phyloP scores from a whole-genome alignment of 1,284 basidiomycete genomes.

The Rhodotorula sp. region DNA sequence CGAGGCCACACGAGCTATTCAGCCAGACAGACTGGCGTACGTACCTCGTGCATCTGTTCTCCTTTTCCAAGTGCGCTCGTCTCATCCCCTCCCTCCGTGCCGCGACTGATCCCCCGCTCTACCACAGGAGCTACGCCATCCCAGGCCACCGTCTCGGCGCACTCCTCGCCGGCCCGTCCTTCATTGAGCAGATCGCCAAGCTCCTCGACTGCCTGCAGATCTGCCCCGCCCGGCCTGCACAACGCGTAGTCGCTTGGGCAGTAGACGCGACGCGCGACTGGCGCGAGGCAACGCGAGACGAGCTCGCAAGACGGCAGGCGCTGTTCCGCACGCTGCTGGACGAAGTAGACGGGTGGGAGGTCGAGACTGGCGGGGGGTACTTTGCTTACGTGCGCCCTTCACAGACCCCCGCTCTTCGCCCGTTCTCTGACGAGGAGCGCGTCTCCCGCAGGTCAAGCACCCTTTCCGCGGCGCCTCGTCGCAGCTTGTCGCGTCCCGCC shows the following conservation, averaged over 20 bases:
- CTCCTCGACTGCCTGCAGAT: conserved; percentile 76
- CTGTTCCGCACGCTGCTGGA: conserved; percentile 57
- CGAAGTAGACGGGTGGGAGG: conserved; percentile 49
- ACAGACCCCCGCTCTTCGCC: background rate
- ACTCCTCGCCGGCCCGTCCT: conserved; percentile 65
- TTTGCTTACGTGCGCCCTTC: conserved; percentile 48
- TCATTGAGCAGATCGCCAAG: conserved; percentile 63
- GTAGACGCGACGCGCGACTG: conserved; percentile 44
- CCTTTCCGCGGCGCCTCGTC: conserved; percentile 57
- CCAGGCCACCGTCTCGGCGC: conserved; percentile 82
- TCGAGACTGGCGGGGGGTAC: conserved; percentile 49
- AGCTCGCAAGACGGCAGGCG: conserved; percentile 61
- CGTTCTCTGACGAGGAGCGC: background rate
- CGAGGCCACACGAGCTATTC: conserved; percentile 37
- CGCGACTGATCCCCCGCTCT: too few relatives aligned
- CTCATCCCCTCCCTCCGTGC: background rate
- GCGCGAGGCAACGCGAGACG: conserved; percentile 59
- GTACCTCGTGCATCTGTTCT: conserved; percentile 71
- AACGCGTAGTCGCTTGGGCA: conserved; percentile 62
- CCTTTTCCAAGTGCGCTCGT: conserved; percentile 58
- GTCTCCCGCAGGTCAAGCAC: conserved; percentile 57
- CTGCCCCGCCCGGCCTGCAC: conserved; percentile 71
- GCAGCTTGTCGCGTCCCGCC: conserved; percentile 60
- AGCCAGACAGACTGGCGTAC: conserved; percentile 61
- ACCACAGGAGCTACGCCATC: conserved; percentile 73